Base-by-base conservation (phyloP, 75 land plant genomes). In the Pinus tabuliformis region DNA sequence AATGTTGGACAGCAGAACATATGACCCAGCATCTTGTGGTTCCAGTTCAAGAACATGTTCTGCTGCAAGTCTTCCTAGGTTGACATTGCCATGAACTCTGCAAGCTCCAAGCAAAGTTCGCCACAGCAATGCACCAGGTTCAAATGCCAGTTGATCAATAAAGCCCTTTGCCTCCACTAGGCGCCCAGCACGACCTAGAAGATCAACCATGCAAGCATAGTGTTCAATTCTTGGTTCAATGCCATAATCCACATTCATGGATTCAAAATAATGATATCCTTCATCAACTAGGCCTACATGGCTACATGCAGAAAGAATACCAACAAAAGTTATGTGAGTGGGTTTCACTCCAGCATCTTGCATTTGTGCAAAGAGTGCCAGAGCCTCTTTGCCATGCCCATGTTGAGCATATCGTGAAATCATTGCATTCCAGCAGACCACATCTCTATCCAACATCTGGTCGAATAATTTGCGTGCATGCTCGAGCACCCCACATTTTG, bases 401-500 rank as follows among this genome's bases (percentile, higher is more conserved):
- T 60, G 62, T 9, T 89, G 86, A 20, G 89, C 93, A 83, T 83
- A 85, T 42, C 72, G 79, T 16, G 83, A 78, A 7, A 91, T 91
- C 77, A 91, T 91, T 16, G 86, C 81, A 73, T 86, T 91, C 88
- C 88, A 91, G 26, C 82, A 84, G 56, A 73, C 86, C 73, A 82
- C 80, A 72, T 91, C 93, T 77, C 62, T 73, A n/a, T 64, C 61
- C 14, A 4, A 0, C 2, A 62, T 59, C n/a, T 68, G 28, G 70
- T 73, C 74, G 74, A 91, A 91, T n/a, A 84, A 52, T 52, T 54
- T 62, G 4, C 77, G 45, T 58, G 93, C 91, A 21, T 84, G 86
- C 60, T 78, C 73, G 4, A 88, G 60, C 62, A 77, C 82, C 56
- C 90, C 93, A 76, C 93, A 91, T 77, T 88, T 91, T 12, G 88